Evolutionary conservation across 228 moss, liverwort and hornwort genomes (phyloP), one percentile per base, ranked within the genome.

Genomic region (Sphagnum fallax): DNA sequence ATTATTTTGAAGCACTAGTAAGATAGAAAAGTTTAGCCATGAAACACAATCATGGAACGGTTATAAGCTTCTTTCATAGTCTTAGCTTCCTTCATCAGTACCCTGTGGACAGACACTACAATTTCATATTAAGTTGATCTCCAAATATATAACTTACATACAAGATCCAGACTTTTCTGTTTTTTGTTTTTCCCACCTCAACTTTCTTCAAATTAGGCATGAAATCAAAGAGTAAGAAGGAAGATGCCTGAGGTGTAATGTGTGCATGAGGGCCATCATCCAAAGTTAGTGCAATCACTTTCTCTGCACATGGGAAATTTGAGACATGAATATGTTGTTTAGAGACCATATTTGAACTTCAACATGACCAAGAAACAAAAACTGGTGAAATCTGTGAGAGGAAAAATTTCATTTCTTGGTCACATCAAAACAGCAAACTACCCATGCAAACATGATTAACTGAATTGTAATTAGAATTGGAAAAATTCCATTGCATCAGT

Each of bases 181-280:
- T 12, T 47, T 16, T 69, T 7, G n/a, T 13, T 32, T 47, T 48
- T 15, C 49, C 12, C 10, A 8, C 57, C 18, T 53, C 57, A 53
- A 32, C 53, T 8, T 6, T 16, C 10, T 12, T 48, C n/a, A 4
- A 70, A 48, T 8, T 49, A 32, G 48, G 48, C 9, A 61, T 5
- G 58, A 10, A 11, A 12, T 6, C 5, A 15, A 10, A 16, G 62
- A 11, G 50, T 13, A 8, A 8, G 18, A 70, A 59, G 75, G 60
- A 5, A 47, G 74, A 18, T 72, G 81, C 90, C 81, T 80, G 64
- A 52, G 88, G 85, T 50, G 88, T 88, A 59, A 90, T 90, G 59
- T 90, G 63, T 10, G 48, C 69, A 73, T 90, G 88, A 7, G 83
- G 88, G 48, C 87, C 81, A 65, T 90, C 81, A 71, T 90, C 88